A percentile compares a stretch with the other conserved stretches of the same genome.
Conservation (phyloP, 2,329 filamentous ascomycete species). For the Capronia coronata region DNA sequence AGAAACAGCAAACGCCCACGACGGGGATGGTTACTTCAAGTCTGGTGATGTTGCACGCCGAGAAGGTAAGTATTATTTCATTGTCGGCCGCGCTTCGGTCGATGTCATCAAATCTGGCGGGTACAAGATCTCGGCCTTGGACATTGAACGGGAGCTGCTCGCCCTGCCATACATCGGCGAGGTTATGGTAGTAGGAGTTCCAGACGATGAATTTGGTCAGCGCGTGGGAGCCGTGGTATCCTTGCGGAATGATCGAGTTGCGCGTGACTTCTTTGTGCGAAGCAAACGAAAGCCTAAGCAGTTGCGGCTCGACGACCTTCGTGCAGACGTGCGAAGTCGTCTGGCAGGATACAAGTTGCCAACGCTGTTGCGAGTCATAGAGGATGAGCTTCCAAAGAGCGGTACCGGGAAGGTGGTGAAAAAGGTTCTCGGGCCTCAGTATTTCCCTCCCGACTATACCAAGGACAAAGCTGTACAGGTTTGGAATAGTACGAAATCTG, state of each 20-base stretch:
- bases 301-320: slow-evolving; percentile 39
- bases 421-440: slow-evolving; percentile 39
- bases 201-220: slow-evolving; percentile 46
- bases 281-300: slow-evolving; percentile 8
- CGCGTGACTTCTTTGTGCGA: slow-evolving; percentile 24
- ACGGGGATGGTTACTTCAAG: slow-evolving; percentile 38
- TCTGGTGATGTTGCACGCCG: slow-evolving; percentile 35
- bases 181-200: slow-evolving; percentile 46
- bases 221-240: slow-evolving; percentile 42
- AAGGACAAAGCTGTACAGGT: slow-evolving; percentile 30
- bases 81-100: slow-evolving; percentile 43
- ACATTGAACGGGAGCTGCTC: slow-evolving; percentile 46
- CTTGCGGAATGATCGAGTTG: slow-evolving; percentile 22
- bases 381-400: slow-evolving; percentile 45
- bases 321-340: slow-evolving; percentile 40
- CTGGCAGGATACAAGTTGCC: slow-evolving; percentile 47
- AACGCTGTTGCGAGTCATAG: slow-evolving; percentile 41
- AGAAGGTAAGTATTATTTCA: slow-evolving; percentile 38
- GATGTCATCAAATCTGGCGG: slow-evolving; percentile 49
- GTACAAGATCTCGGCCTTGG: slow-evolving; percentile 47
- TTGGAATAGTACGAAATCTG: slow-evolving; percentile 26
- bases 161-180: slow-evolving; percentile 43
- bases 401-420: slow-evolving; percentile 48
- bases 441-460: slow-evolving; percentile 34
- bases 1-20: slow-evolving; percentile 27